A percentile compares a stretch with the other conserved stretches of the same genome.
Conservation (phyloP, 805 yeast species). For the Wickerhamiella australiensis region DNA sequence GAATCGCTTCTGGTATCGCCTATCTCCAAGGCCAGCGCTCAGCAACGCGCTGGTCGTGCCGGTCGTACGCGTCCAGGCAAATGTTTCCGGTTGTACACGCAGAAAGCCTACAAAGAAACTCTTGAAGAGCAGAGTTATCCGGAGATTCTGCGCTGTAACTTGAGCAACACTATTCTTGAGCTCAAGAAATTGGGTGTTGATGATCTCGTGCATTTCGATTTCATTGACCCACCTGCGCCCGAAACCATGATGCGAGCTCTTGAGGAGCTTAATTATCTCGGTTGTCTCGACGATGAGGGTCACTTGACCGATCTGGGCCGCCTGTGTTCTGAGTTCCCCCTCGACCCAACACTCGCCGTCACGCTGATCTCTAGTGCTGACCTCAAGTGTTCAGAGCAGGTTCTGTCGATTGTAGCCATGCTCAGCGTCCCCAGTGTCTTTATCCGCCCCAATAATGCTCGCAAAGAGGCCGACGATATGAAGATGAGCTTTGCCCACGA, state of each 20-base stretch:
- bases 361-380: conserved; percentile 81
- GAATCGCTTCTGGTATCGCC: conserved; percentile 92
- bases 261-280: conserved; percentile 83
- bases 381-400: conserved; percentile 77
- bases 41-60: conserved; percentile 99
- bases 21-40: conserved; percentile 93
- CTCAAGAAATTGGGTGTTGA: conserved; percentile 89
- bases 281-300: conserved; percentile 87
- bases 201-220: conserved; percentile 93
- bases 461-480: conserved; percentile 82
- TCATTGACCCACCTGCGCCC: conserved; percentile 99
- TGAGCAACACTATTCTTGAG: conserved; percentile 84
- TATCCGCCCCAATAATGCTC: conserved; percentile 79
- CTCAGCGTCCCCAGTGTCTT: conserved; percentile 89
- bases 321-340: conserved; percentile 81
- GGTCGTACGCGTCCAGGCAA: conserved; percentile 99
- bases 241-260: conserved; percentile 99
- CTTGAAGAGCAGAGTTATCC: conserved; percentile 92
- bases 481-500: conserved; percentile 81
- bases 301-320: conserved; percentile 81
- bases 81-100: conserved; percentile 91
- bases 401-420: conserved; percentile 78
- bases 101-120: conserved; percentile 90
- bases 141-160: conserved; percentile 81
- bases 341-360: conserved; percentile 92